These are phyloP conservation scores for Cercis canadensis DNA, from an alignment of 306 rosid species.

Conservation along the genomic window DNA sequence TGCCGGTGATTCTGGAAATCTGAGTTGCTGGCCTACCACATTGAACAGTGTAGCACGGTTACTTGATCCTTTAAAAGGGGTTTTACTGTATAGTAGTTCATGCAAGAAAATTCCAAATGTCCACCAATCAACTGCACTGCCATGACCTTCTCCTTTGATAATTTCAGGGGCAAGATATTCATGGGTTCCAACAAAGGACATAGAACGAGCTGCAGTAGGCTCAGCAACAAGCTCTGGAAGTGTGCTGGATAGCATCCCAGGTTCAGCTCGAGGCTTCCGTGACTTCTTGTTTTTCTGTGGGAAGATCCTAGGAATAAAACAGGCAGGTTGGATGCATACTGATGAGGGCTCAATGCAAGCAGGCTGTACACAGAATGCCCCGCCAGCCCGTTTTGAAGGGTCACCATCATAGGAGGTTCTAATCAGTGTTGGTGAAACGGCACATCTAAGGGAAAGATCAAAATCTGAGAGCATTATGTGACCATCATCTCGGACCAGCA, in stretches of 20 bases:
- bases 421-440: conserved; percentile 86
- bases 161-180: conserved; percentile 99
- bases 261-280: conserved; percentile 67
- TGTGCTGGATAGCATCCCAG: conserved; percentile 61
- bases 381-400: conserved; percentile 80
- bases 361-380: conserved; percentile 96
- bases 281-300: conserved; percentile 85
- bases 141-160: conserved; percentile 97
- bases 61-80: conserved; percentile 96
- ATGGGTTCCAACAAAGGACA: conserved; percentile 98
- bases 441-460: conserved; percentile 92
- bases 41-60: conserved; percentile 97
- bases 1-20: conserved; percentile 81
- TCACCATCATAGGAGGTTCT: conserved; percentile 70
- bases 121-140: conserved; percentile 99
- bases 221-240: conserved; percentile 99
- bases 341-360: conserved; percentile 94
- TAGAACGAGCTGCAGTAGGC: conserved; percentile 94
- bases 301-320: conserved; percentile 83
- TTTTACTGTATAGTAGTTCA: conserved; percentile 90
- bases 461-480: conserved; percentile 99
- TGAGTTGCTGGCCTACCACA: conserved; percentile 96
- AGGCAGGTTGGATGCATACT: conserved; percentile 92
- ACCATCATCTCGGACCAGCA: conserved; percentile 97
- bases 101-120: conserved; percentile 97